A percentile compares a stretch with the other conserved stretches of the same genome.
Evolutionary conservation across 345 rosid species (phyloP).

Genomic region (Lagerstroemia speciosa): DNA sequence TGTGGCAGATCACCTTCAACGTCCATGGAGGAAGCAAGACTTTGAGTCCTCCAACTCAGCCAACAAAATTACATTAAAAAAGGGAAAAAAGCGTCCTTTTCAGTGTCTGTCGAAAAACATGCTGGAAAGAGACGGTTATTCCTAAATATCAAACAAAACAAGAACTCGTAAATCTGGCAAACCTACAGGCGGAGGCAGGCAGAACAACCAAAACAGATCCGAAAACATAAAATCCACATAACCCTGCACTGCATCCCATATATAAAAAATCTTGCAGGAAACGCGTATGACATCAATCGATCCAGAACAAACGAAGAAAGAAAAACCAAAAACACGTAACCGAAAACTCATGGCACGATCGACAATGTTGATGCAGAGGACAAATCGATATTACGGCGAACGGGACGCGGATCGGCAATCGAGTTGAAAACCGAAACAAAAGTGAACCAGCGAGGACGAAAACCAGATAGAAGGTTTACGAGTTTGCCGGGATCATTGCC

Average conservation of each 20-base stretch:
- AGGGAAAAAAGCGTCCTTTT: neutral
- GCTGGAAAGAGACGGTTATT: neutral
- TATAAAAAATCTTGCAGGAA: neutral
- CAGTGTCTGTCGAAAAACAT: neutral
- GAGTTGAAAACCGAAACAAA: neutral
- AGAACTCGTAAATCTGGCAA: too few relatives aligned
- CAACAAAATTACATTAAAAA: neutral
- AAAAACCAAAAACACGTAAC: too few relatives aligned
- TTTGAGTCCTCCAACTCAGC: neutral
- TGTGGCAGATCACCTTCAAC: neutral
- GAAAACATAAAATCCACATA: neutral
- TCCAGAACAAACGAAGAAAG: neutral
- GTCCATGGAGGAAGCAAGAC: neutral
- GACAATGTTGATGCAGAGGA: too few relatives aligned
- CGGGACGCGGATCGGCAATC: neutral
- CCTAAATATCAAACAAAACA: too few relatives aligned
- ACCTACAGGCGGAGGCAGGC: neutral
- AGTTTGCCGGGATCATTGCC: slow-evolving; percentile 55
- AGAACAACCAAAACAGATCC: neutral
- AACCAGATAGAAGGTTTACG: slow-evolving; percentile 23
- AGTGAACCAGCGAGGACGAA: neutral
- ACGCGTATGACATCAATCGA: too few relatives aligned
- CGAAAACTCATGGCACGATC: neutral
- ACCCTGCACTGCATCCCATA: neutral
- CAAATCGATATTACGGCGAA: neutral